A percentile compares a stretch with the other conserved stretches of the same genome.
Conservation (phyloP, 441 rosid species). For the Eruca vesicaria region DNA sequence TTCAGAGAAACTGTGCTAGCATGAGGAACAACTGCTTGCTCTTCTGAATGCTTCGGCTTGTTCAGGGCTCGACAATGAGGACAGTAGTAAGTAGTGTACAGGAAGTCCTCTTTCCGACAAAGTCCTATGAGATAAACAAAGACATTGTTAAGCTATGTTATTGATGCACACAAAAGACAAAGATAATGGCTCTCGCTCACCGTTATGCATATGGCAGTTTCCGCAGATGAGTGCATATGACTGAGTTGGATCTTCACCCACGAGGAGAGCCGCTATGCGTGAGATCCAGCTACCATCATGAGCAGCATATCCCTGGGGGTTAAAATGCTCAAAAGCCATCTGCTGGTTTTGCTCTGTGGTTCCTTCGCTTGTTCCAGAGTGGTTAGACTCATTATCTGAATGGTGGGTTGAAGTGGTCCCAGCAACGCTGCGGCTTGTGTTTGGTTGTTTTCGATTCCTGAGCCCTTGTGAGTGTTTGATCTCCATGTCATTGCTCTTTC, state of each 20-base stretch:
- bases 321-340: slow-evolving; percentile 56
- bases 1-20: not conserved
- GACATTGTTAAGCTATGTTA: not conserved
- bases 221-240: slow-evolving; percentile 92
- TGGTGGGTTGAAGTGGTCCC: slow-evolving; percentile 44
- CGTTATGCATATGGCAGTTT: slow-evolving; percentile 89
- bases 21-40: slow-evolving; percentile 20
- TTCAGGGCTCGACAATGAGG: slow-evolving; percentile 82
- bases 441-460: slow-evolving; percentile 62
- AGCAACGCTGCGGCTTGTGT: slow-evolving; percentile 40
- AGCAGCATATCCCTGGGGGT: slow-evolving; percentile 46
- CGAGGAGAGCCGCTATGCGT: slow-evolving; percentile 85
- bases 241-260: slow-evolving; percentile 89
- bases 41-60: slow-evolving; percentile 52
- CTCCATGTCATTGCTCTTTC: slow-evolving; percentile 58
- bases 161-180: not conserved
- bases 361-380: slow-evolving; percentile 36
- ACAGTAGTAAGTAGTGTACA: slow-evolving; percentile 76
- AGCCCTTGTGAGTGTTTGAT: slow-evolving; percentile 56
- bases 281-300: slow-evolving; percentile 84
- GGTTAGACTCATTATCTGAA: slow-evolving; percentile 40
- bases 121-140: slow-evolving; percentile 51
- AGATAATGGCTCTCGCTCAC: slow-evolving; percentile 43
- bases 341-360: slow-evolving; percentile 47
- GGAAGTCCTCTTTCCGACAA: slow-evolving; percentile 72